A percentile compares a stretch with the other conserved stretches of the same genome.
Evolutionary conservation across 768 basidiomycete species (phyloP).

Genomic region (Boletus subcaerulescens): DNA sequence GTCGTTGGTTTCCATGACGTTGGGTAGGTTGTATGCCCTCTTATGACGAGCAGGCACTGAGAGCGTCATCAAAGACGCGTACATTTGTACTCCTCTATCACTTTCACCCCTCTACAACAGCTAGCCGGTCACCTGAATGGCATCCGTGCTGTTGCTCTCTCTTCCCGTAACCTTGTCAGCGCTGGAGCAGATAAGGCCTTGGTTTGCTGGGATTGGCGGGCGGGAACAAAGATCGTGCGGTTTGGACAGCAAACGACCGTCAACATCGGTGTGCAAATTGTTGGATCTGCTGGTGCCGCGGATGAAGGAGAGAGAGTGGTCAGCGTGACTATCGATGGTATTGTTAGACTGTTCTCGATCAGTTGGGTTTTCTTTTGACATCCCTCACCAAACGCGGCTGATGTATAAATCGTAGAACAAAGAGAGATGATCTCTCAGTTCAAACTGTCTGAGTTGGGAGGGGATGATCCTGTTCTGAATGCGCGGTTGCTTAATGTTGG

Average conservation of each 20-base stretch:
- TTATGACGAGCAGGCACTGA: constrained; percentile 2
- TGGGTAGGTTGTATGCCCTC: constrained; percentile 51
- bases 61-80: constrained; percentile 55
- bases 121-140: constrained; percentile 85
- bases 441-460: constrained; percentile 77
- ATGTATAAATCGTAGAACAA: constrained; percentile 37
- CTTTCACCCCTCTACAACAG: constrained; percentile 81
- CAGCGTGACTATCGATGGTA: constrained; percentile 90
- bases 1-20: constrained; percentile 93
- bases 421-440: constrained; percentile 93
- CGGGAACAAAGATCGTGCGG: constrained; percentile 83
- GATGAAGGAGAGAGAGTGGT: constrained; percentile 79
- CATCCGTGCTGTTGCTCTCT: constrained; percentile 85
- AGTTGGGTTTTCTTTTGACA: constrained; percentile 45
- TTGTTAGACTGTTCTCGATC: constrained; percentile 88
- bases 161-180: constrained; percentile 80
- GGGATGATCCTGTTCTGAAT: constrained; percentile 60
- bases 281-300: constrained; percentile 42
- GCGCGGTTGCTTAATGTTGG: constrained; percentile 76
- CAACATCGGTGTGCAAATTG: constrained; percentile 86
- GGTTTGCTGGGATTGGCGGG: constrained; percentile 90
- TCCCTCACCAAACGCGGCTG: background rate
- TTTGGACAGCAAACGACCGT: constrained; percentile 94
- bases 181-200: constrained; percentile 70
- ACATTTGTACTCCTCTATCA: constrained; percentile 83